Evolutionary conservation across 2,329 filamentous ascomycete genomes (phyloP).

Genomic region (Penicillium sp.): DNA sequence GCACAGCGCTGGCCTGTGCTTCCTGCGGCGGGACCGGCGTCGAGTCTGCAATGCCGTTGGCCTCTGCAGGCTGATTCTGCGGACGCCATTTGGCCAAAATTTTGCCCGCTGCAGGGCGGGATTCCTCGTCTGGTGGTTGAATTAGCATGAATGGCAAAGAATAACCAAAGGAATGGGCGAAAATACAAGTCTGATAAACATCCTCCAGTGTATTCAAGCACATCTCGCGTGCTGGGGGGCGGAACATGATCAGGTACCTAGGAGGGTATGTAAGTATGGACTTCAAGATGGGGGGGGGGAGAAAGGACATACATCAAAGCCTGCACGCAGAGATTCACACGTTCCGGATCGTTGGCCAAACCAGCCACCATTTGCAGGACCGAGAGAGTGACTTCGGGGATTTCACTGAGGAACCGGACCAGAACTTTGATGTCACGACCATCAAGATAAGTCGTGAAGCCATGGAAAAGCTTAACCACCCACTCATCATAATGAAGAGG

Average conservation of each 20-base stretch:
- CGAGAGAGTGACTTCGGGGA: constrained; percentile 71
- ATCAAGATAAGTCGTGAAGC: constrained; percentile 87
- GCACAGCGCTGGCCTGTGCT: constrained; percentile 4
- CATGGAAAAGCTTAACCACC: constrained; percentile 78
- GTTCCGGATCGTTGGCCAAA: constrained; percentile 62
- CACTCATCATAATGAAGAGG: constrained; percentile 71
- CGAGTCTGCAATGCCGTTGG: constrained; percentile 9
- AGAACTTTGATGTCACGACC: constrained; percentile 78
- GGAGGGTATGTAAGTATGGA: constrained; percentile 11
- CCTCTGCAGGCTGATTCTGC: constrained; percentile 25
- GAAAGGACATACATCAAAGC: constrained; percentile 52
- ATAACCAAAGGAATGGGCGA: not conserved
- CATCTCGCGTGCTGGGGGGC: constrained; percentile 58
- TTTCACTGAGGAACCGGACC: constrained; percentile 86
- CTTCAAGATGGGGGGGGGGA: not conserved
- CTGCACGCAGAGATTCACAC: constrained; percentile 58
- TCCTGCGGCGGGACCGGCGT: constrained; percentile 10
- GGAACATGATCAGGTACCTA: constrained; percentile 57
- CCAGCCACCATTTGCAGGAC: constrained; percentile 71
- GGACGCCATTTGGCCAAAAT: constrained; percentile 57
- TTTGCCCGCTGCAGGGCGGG: constrained; percentile 51
- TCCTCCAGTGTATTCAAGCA: constrained; percentile 59
- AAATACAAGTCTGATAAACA: constrained; percentile 56
- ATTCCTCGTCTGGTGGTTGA: constrained; percentile 42
- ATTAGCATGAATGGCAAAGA: constrained; percentile 1